These are phyloP conservation scores for Magnusiomyces ingens DNA, from an alignment of 1,139 yeast genomes.

Conservation along the genomic window DNA sequence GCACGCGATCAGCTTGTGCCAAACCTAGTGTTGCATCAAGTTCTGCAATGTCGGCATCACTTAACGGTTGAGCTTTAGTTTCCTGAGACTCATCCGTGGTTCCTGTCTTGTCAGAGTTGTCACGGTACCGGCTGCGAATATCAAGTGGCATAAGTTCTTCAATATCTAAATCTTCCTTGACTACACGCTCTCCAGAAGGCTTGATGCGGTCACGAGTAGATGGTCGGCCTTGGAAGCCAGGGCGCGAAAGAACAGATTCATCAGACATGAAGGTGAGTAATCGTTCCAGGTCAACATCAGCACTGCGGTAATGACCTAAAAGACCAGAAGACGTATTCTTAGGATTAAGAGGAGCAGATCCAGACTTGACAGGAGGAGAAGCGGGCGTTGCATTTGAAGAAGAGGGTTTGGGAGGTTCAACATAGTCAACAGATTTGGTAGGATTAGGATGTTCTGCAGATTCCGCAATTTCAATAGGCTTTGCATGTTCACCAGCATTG, in stretches of 20 bases:
- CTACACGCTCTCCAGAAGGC: conserved; percentile 11
- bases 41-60: conserved; percentile 17
- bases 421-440: too few relatives aligned
- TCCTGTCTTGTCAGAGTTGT: background rate
- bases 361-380: too few relatives aligned
- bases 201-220: conserved; percentile 9
- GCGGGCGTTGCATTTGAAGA: too few relatives aligned
- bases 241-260: conserved; percentile 1
- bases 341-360: conserved; percentile 7
- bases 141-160: conserved; percentile 18
- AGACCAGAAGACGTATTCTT: conserved; percentile 10
- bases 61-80: conserved; percentile 6
- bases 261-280: conserved; percentile 19
- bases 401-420: too few relatives aligned
- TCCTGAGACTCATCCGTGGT: background rate
- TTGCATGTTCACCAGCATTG: too few relatives aligned
- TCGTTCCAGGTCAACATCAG: conserved; percentile 17
- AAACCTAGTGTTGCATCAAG: conserved; percentile 39
- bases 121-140: conserved; percentile 1
- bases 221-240: conserved; percentile 1
- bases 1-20: conserved; percentile 39
- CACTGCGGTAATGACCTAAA: background rate
- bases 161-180: conserved; percentile 16
- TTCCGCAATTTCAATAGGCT: too few relatives aligned
- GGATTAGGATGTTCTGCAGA: too few relatives aligned